These are phyloP conservation scores for Priceomyces castillae DNA, from an alignment of 805 yeast genomes.

Conservation along the genomic window DNA sequence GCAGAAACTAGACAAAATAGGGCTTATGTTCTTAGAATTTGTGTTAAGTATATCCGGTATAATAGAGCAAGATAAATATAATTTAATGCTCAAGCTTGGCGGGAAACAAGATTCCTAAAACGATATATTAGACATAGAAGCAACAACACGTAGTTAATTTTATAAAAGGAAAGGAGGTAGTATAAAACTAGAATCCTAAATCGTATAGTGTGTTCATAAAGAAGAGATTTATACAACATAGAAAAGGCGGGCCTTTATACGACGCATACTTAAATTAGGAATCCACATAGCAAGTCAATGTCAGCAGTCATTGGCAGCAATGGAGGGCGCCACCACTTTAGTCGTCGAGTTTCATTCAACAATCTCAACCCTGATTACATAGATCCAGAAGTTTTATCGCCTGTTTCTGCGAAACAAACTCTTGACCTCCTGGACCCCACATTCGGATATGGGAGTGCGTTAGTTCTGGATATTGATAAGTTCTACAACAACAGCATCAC, in stretches of 20 bases:
- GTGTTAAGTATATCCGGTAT: not conserved
- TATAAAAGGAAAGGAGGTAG: not conserved
- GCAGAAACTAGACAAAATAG: not conserved
- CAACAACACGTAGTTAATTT: not conserved
- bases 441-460: constrained; percentile 20
- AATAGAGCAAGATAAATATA: not conserved
- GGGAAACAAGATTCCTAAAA: not conserved
- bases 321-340: constrained; percentile 11
- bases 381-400: constrained; percentile 12
- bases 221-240: not conserved
- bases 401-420: not conserved
- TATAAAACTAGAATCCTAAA: not conserved
- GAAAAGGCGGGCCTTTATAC: too few species aligned
- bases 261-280: too few species aligned
- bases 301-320: constrained; percentile 2
- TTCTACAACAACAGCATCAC: constrained; percentile 4
- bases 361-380: constrained; percentile 34
- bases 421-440: constrained; percentile 12
- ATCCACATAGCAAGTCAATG: constrained; percentile 1
- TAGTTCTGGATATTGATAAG: constrained; percentile 18
- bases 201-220: not conserved
- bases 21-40: not conserved
- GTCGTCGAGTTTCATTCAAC: constrained; percentile 46
- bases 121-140: too few species aligned
- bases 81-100: not conserved